phyloP scores from a whole-genome alignment of 169 alveolate species.

The Cryptosporidium viatorum region DNA sequence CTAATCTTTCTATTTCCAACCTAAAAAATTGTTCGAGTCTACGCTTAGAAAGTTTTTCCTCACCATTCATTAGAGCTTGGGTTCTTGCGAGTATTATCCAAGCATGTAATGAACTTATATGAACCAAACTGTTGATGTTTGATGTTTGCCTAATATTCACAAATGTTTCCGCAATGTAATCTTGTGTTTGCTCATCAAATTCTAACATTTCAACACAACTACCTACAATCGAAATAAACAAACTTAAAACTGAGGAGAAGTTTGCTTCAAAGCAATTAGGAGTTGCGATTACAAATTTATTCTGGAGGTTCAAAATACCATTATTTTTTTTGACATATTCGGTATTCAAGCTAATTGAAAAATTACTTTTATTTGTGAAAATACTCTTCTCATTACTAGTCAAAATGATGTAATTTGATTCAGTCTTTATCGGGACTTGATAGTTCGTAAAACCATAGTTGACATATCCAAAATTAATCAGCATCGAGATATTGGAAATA shows the following conservation, averaged over 20 bases:
- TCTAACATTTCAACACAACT: slow-evolving; percentile 52
- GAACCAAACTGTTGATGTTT: background rate
- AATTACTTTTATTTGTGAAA: background rate
- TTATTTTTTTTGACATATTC: background rate
- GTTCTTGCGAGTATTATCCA: slow-evolving; percentile 49
- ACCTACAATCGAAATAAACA: slow-evolving; percentile 46
- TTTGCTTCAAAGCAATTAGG: background rate
- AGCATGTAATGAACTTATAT: slow-evolving; percentile 19
- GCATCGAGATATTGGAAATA: slow-evolving; percentile 16
- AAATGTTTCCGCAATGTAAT: slow-evolving; percentile 32
- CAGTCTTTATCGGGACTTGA: slow-evolving; percentile 42
- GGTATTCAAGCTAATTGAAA: background rate
- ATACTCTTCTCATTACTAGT: slow-evolving; percentile 14
- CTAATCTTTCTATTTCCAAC: slow-evolving; percentile 33
- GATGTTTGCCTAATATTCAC: slow-evolving; percentile 33
- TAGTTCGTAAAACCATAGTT: slow-evolving; percentile 49
- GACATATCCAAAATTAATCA: slow-evolving; percentile 10
- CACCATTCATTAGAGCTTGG: slow-evolving; percentile 65
- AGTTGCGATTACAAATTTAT: background rate
- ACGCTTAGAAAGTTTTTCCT: slow-evolving; percentile 1
- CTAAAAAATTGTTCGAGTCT: slow-evolving; percentile 29
- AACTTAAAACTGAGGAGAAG: background rate
- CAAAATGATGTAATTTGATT: slow-evolving; percentile 27
- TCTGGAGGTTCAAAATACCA: background rate
- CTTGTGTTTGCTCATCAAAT: slow-evolving; percentile 22